Evolutionary conservation across 2,329 filamentous ascomycete species (phyloP), one percentile per base, ranked within the genome.

Genomic region (Epichloe sp.): DNA sequence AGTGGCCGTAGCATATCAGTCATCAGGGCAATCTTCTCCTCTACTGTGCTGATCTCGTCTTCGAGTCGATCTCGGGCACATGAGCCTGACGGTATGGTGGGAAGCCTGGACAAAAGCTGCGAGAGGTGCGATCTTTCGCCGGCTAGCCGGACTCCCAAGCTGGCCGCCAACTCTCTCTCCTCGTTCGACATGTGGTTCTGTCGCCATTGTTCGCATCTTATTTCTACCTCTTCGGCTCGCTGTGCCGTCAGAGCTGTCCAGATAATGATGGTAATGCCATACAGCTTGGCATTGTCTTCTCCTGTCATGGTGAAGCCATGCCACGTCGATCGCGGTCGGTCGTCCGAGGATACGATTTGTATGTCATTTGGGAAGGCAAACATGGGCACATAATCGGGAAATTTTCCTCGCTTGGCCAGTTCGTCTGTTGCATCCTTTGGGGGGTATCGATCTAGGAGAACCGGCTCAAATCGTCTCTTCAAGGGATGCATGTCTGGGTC

Each of bases 301-400:
- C 85, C 86, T 2, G 93, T 98, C 93, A 98, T 97, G 55, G 88
- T 90, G 63, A 98, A 98, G 47, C 93, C 93, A 68, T 98, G 93
- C 93, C 93, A 98, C 23, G 90, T 96, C n/a, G 93, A 91, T 55
- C 89, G 79, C 1, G 93, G 93, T 55, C 90, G 79, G 64, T 95
- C 88, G 62, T 98, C 93, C 1, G 90, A 90, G 1, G 93, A 96
- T 10, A 97, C 88, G 49, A 98, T 93, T 56, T 89, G 89, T 59
- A 98, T 93, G 66, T 98, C 93, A 67, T 97, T 96, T 44, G 93
- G 93, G 61, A 97, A 98, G 50, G 93, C 90, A 68, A 98, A 98
- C 93, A 98, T 97, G 52, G 93, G 93, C 17, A 98, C 88, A 62
- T 96, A 98, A 64, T 98, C 93, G 1, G 93, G 93, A 63, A 98